Evolutionary conservation across 2,329 filamentous ascomycete genomes (phyloP), one percentile per base, ranked within the genome.

Genomic region (Thelonectria rubi): DNA sequence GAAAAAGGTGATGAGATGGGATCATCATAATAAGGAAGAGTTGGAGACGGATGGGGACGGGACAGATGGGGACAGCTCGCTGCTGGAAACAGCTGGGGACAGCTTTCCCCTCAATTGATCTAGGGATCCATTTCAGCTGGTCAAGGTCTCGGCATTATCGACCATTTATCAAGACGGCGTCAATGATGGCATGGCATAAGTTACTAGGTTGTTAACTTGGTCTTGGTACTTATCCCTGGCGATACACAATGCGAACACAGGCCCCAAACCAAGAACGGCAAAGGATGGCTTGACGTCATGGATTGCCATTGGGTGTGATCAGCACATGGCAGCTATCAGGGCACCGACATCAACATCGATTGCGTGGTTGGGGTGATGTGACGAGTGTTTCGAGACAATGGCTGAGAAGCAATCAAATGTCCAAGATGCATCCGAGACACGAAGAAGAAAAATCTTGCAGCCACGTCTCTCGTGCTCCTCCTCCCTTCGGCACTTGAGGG

Each of bases 281-380:
- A 46, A 30, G n/a, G 21, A 46, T 46, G 51, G 26, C 10, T 40
- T 71, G 69, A 72, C 69, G 69, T 72, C 69, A 72, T 68, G 58
- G 60, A 72, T 63, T 62, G 64, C 37, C 26, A 18, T 20, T 26
- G 20, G 20, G 21, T 21, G 21, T 6, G 21, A 24, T 26, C 15
- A 21, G 9, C 18, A 18, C 40, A 43, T 43, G 21, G 45, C 14
- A 21, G 9, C 12, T 39, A 59, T 47, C n/a, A n/a, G n/a, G n/a
- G n/a, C n/a, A n/a, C n/a, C n/a, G n/a, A n/a, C n/a, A n/a, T n/a
- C n/a, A n/a, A n/a, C n/a, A n/a, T n/a, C n/a, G n/a, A 30, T 30
- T 30, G 4, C 5, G 26, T 30, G 26, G 26, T 30, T 30, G 26
- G 26, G 7, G 26, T 30, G 26, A 30, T 30, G 26, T 30, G 26